A percentile compares a stretch with the other conserved stretches of the same genome.
Evolutionary conservation across 2,329 filamentous ascomycete genomes (phyloP).

Genomic region (Pseudomassariella vexata): DNA sequence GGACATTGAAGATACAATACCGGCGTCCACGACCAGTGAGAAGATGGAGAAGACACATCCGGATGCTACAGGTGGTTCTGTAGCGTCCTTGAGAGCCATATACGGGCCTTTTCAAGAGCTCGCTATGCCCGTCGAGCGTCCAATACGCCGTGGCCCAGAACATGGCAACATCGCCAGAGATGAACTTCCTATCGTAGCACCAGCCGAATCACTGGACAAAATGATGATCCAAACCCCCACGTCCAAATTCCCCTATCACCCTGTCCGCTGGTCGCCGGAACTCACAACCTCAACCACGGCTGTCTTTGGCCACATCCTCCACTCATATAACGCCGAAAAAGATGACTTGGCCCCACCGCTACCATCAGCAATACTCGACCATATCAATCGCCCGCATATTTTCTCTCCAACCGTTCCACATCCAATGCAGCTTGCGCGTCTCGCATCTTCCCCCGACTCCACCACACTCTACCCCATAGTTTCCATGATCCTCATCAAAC

Average conservation of each 20-base stretch:
- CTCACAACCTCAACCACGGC: conserved; percentile 28
- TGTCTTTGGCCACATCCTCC: conserved; percentile 46
- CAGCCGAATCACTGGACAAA: too few relatives aligned
- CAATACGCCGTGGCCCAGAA: too few relatives aligned
- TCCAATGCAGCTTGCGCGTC: conserved; percentile 34
- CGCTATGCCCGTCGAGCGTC: neutral
- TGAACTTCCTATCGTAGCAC: neutral
- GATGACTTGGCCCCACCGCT: conserved; percentile 4
- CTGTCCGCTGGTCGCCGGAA: conserved; percentile 17
- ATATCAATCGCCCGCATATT: conserved; percentile 23
- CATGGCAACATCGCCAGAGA: too few relatives aligned
- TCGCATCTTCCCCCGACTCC: conserved; percentile 16
- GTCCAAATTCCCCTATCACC: conserved; percentile 8
- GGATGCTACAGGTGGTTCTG: neutral
- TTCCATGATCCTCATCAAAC: conserved; percentile 38
- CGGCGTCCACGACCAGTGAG: neutral
- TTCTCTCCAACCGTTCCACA: conserved; percentile 43
- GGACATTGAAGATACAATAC: conserved; percentile 3
- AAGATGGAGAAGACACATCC: neutral
- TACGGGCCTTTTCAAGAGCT: too few relatives aligned
- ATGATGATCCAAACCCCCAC: conserved; percentile 2
- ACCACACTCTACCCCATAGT: conserved; percentile 15
- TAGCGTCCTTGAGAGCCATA: neutral
- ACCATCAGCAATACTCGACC: conserved; percentile 10
- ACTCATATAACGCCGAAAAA: conserved; percentile 5